Percentiles rank a stretch among this genome's conserved stretches.
Conservation (phyloP, 805 yeast species). For the Metschnikowia noctiluminum region DNA sequence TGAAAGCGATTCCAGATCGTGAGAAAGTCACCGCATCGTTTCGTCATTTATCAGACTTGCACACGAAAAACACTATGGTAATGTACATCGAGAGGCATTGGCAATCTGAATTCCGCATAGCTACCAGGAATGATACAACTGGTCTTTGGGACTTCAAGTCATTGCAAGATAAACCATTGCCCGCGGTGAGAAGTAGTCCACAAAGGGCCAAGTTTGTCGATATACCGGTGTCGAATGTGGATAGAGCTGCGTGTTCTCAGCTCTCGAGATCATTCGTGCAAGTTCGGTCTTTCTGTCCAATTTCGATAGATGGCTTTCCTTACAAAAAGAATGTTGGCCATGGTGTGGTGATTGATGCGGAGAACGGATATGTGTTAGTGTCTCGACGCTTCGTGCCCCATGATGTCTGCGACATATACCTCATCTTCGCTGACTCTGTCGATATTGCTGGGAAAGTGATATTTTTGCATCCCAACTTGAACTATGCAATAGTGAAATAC, state of each 20-base stretch:
- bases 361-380: constrained; percentile 72
- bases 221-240: constrained; percentile 52
- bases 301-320: constrained; percentile 74
- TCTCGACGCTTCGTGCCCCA: constrained; percentile 81
- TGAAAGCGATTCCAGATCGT: constrained; percentile 74
- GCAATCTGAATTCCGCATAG: constrained; percentile 67
- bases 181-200: constrained; percentile 50
- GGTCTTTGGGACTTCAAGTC: constrained; percentile 56
- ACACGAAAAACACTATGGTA: constrained; percentile 64
- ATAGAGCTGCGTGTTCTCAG: constrained; percentile 45
- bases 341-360: constrained; percentile 81
- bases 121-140: constrained; percentile 54
- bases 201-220: constrained; percentile 69
- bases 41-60: constrained; percentile 78
- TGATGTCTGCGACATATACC: constrained; percentile 69
- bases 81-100: constrained; percentile 82
- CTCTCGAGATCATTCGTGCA: constrained; percentile 69
- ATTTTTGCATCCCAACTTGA: constrained; percentile 83
- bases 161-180: constrained; percentile 58
- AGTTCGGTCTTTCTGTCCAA: constrained; percentile 61
- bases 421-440: constrained; percentile 83
- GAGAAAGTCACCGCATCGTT: constrained; percentile 66
- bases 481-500: constrained; percentile 78
- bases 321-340: constrained; percentile 58
- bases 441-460: constrained; percentile 76